Base-by-base conservation (phyloP, 31 red algal species). In the Odonthalia washingtoniensis region DNA sequence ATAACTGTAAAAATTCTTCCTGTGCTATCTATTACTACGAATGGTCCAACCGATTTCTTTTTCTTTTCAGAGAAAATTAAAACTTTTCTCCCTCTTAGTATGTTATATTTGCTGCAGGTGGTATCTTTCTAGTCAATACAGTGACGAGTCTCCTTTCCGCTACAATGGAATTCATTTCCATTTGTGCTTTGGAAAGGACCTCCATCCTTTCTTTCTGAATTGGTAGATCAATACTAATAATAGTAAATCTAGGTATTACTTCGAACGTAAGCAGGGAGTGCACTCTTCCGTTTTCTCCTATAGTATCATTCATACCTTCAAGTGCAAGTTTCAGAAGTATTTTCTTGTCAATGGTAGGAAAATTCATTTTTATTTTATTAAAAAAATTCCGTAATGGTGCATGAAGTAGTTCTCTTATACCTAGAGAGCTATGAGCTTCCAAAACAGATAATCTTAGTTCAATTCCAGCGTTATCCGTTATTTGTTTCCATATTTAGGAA, bases 201-300 rank as follows among this genome's bases (percentile, higher is more conserved):
- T 35, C 27, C 45, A 81, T 64, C 17, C 62, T 65, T 26, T 65
- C 62, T 33, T 65, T 65, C 31, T 57, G 49, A 14, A 14, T 57
- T 57, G 49, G 49, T 9, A 57, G 49, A 14, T 57, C 49, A 57
- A 21, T 14, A 46, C 4, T 5, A 0, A 46, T 45, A 5, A 35
- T 49, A 0, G 86, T 52, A 6, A 90, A 76, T 45, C 87, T 41
- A 3, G 78, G 87, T 32, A 75, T 36, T 49, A 46, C 40, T 4
- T 77, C 80, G 46, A 84, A 90, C 12, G 75, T 77, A 2, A 90
- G 77, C 39, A 75, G 5, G 46, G 77, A 83, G 1, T 76, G 87
- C 27, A 83, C 77, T 6, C 81, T 18, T 0, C 87, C 77, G 1
- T 82, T 52, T 66, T 60, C 63, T 1, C 78, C 77, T 42, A 72